Conservation (phyloP, 768 basidiomycete genomes). For the Kwoniella botswanensis region DNA sequence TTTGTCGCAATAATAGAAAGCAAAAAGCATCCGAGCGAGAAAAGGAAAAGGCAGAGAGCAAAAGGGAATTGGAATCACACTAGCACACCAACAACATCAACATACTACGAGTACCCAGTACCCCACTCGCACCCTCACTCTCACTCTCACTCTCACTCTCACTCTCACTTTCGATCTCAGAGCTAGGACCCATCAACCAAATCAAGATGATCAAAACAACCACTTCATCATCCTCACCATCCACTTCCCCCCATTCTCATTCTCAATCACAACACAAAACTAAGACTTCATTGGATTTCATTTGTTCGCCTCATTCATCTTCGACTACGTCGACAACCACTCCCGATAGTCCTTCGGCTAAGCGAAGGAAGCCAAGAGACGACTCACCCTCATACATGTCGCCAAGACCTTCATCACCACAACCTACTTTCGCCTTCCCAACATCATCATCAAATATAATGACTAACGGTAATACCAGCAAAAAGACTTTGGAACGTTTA, state of each 20-base stretch:
- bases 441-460: neutral
- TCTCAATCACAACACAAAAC: slow-evolving; percentile 4
- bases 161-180: neutral
- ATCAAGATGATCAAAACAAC: slow-evolving; percentile 15
- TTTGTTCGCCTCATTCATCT: slow-evolving; percentile 10
- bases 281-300: slow-evolving; percentile 26
- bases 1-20: neutral
- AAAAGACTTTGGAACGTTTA: slow-evolving; percentile 23
- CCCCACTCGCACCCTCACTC: no score
- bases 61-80: neutral
- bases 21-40: slow-evolving; percentile 3
- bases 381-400: slow-evolving; percentile 1
- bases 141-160: neutral
- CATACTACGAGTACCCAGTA: neutral
- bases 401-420: slow-evolving; percentile 13
- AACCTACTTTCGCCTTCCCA: neutral
- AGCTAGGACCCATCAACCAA: neutral
- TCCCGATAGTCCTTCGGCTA: neutral
- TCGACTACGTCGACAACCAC: slow-evolving; percentile 4
- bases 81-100: neutral
- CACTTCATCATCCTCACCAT: neutral
- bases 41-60: neutral
- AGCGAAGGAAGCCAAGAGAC: neutral
- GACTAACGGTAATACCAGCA: neutral
- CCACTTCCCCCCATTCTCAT: neutral